Conservation (phyloP, 306 rosid genomes). For the Cucurbita moschata region DNA sequence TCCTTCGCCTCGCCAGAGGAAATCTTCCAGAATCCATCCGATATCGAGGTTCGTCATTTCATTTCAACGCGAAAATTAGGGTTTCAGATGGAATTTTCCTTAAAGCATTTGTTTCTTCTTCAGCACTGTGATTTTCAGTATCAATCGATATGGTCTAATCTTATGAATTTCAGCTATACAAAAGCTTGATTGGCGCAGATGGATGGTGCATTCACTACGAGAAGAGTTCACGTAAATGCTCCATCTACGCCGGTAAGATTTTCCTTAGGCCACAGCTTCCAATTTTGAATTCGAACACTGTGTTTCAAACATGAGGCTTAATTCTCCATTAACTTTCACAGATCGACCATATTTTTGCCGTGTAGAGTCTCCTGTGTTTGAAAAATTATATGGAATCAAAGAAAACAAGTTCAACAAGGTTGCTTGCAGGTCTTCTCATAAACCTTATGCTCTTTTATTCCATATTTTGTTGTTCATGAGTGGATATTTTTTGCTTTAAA, state of each 20-base stretch:
- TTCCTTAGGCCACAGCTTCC: background rate
- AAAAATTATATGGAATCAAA: slow-evolving; percentile 44
- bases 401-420: slow-evolving; percentile 59
- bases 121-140: background rate
- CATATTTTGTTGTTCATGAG: background rate
- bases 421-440: slow-evolving; percentile 65
- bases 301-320: background rate
- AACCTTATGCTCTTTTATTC: background rate
- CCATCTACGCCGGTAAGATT: slow-evolving; percentile 52
- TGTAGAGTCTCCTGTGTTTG: slow-evolving; percentile 51
- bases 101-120: background rate
- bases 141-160: background rate
- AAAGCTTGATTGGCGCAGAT: slow-evolving; percentile 61
- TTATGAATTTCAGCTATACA: slow-evolving; percentile 52
- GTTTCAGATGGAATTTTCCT: background rate
- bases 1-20: slow-evolving; percentile 71
- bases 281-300: background rate
- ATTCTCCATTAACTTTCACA: slow-evolving; percentile 11
- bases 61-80: background rate
- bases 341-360: slow-evolving; percentile 95
- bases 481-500: background rate
- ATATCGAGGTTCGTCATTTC: slow-evolving; percentile 32
- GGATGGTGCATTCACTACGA: slow-evolving; percentile 87
- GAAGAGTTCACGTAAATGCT: slow-evolving; percentile 64
- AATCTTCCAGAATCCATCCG: slow-evolving; percentile 42